Evolutionary conservation across 176 grass and related monocot genomes (phyloP).

Genomic region (Ensete ventricosum): DNA sequence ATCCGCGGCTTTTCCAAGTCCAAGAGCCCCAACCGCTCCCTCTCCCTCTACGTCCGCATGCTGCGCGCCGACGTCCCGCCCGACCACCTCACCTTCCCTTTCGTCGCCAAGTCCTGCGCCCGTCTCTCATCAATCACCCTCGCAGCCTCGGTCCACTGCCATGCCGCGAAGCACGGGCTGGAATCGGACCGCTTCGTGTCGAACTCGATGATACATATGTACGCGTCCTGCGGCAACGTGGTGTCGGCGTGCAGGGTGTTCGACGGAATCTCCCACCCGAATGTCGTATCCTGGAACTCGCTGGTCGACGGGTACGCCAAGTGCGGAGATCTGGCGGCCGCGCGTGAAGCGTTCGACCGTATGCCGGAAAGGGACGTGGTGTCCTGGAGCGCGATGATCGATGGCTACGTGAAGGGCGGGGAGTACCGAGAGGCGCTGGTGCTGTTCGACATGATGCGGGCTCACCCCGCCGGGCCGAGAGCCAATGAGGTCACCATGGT

Average conservation of each 20-base stretch:
- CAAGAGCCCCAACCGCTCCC: conserved; percentile 11
- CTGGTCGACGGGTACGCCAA: conserved; percentile 65
- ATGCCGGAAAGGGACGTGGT: conserved; percentile 54
- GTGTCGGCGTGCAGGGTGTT: conserved; percentile 39
- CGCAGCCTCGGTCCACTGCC: conserved; percentile 7
- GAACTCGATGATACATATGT: conserved; percentile 32
- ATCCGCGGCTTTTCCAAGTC: conserved; percentile 19
- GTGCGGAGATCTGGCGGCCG: conserved; percentile 35
- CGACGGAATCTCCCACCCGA: conserved; percentile 42
- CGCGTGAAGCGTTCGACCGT: conserved; percentile 23
- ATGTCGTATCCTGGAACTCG: conserved; percentile 52
- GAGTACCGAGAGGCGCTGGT: conserved; percentile 35
- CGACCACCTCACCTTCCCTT: conserved; percentile 27
- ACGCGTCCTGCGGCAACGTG: conserved; percentile 28
- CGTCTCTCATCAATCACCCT: conserved; percentile 4
- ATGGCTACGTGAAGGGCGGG: conserved; percentile 51
- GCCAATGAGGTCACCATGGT: conserved; percentile 51
- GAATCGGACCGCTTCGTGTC: conserved; percentile 20
- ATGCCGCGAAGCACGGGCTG: conserved; percentile 6
- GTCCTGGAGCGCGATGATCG: conserved; percentile 63
- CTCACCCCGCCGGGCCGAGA: background rate
- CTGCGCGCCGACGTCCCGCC: conserved; percentile 4
- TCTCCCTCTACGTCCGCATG: conserved; percentile 21
- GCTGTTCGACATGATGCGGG: conserved; percentile 45
- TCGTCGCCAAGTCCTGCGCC: conserved; percentile 25